Conservation (phyloP, 1,139 yeast genomes). For the Cylindricascospora bacillispora region DNA sequence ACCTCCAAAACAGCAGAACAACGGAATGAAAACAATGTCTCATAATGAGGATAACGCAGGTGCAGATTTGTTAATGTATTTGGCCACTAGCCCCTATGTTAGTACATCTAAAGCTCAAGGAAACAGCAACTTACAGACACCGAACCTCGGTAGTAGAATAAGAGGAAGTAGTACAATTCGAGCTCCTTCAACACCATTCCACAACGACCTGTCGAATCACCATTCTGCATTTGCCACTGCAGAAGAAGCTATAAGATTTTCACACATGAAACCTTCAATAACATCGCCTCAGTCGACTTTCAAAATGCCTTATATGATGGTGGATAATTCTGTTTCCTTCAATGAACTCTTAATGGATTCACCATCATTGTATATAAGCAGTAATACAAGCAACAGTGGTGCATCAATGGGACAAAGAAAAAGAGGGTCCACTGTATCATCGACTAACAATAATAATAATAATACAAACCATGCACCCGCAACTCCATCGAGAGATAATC, state of each 20-base stretch:
- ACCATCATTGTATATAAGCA: constrained; percentile 18
- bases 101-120: constrained; percentile 8
- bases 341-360: constrained; percentile 19
- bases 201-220: constrained; percentile 2
- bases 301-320: constrained; percentile 15
- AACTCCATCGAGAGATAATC: constrained; percentile 19
- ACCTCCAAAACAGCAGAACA: too few relatives aligned
- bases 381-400: constrained; percentile 3
- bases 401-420: constrained; percentile 3
- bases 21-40: neutral
- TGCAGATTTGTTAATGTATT: constrained; percentile 26
- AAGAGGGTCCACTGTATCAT: neutral
- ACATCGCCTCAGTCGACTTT: constrained; percentile 24
- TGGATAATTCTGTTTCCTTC: constrained; percentile 3
- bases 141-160: constrained; percentile 1
- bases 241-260: constrained; percentile 19
- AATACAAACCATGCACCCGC: constrained; percentile 10
- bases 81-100: constrained; percentile 27
- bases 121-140: neutral
- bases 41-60: constrained; percentile 13
- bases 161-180: constrained; percentile 4
- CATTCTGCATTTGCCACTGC: constrained; percentile 1
- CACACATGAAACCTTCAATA: constrained; percentile 20
- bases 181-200: constrained; percentile 19
- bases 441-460: neutral